A percentile compares a stretch with the other conserved stretches of the same genome.
Evolutionary conservation across 495 filamentous ascomycete species (phyloP).

Genomic region (Penicillium longicatenatum): DNA sequence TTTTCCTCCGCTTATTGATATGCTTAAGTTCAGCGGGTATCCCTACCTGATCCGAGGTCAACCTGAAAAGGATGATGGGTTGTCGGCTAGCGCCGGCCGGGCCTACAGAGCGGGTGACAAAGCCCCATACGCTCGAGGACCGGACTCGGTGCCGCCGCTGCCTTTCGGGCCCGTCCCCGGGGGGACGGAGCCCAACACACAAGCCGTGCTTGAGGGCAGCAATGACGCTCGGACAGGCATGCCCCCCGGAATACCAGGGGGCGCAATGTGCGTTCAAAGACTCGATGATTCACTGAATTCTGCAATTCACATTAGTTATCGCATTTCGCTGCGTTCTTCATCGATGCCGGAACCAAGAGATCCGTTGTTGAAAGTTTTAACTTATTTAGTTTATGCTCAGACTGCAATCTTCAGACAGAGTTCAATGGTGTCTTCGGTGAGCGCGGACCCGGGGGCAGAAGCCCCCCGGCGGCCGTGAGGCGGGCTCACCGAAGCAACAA

Average conservation of each 20-base stretch:
- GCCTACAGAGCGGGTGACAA: conserved; percentile 31
- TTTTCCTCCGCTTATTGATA: conserved; percentile 66
- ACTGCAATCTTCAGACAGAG: conserved; percentile 29
- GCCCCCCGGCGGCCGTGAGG: conserved; percentile 25
- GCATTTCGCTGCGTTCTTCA: conserved; percentile 74
- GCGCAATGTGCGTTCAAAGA: conserved; percentile 74
- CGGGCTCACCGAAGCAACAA: conserved; percentile 43
- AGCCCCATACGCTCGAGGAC: conserved; percentile 47
- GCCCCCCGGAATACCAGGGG: conserved; percentile 62
- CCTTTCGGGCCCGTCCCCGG: conserved; percentile 42
- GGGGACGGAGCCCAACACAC: conserved; percentile 46
- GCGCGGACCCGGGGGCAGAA: conserved; percentile 21
- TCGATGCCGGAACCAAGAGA: conserved; percentile 73
- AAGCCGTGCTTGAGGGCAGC: conserved; percentile 51
- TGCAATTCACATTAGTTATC: conserved; percentile 76
- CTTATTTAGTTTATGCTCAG: conserved; percentile 33
- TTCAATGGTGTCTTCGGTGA: conserved; percentile 38
- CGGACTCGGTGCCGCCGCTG: conserved; percentile 44
- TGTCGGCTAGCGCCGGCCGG: conserved; percentile 17
- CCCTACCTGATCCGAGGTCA: conserved; percentile 70
- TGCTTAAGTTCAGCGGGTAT: conserved; percentile 68
- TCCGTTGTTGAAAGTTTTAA: conserved; percentile 71
- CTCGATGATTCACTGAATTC: conserved; percentile 73
- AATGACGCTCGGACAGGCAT: conserved; percentile 70
- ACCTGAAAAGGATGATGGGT: conserved; percentile 31